phyloP scores from a whole-genome alignment of 2,329 filamentous ascomycete species.

The Cercospora beticola region DNA sequence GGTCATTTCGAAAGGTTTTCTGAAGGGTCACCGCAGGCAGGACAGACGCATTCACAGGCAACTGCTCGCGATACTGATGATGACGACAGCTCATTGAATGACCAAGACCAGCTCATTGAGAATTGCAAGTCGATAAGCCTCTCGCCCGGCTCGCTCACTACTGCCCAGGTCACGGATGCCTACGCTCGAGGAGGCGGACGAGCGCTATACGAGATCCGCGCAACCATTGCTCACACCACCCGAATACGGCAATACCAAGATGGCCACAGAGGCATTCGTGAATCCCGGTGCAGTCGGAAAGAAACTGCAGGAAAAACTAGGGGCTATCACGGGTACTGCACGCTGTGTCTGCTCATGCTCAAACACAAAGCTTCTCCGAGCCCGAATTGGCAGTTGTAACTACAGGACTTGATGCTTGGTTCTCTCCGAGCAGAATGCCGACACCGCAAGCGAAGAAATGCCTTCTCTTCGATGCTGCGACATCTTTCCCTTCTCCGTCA shows the following conservation, averaged over 20 bases:
- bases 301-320: conserved; percentile 81
- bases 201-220: conserved; percentile 76
- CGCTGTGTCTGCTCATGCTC: background rate
- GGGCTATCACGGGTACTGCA: conserved; percentile 52
- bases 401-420: background rate
- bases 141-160: conserved; percentile 54
- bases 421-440: background rate
- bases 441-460: background rate
- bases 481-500: background rate
- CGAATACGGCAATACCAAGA: conserved; percentile 72
- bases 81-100: background rate
- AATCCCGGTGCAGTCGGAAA: conserved; percentile 80
- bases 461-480: background rate
- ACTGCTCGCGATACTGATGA: background rate
- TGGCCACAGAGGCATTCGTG: conserved; percentile 84
- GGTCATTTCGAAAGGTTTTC: background rate
- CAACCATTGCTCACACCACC: conserved; percentile 68
- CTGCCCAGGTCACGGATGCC: conserved; percentile 76
- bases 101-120: background rate
- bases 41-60: background rate
- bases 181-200: conserved; percentile 76
- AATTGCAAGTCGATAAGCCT: background rate
- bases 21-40: background rate
- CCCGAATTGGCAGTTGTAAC: background rate
- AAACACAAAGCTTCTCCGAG: background rate